Evolutionary conservation across 2,329 filamentous ascomycete species (phyloP).

Genomic region (Epichloe aotearoae): DNA sequence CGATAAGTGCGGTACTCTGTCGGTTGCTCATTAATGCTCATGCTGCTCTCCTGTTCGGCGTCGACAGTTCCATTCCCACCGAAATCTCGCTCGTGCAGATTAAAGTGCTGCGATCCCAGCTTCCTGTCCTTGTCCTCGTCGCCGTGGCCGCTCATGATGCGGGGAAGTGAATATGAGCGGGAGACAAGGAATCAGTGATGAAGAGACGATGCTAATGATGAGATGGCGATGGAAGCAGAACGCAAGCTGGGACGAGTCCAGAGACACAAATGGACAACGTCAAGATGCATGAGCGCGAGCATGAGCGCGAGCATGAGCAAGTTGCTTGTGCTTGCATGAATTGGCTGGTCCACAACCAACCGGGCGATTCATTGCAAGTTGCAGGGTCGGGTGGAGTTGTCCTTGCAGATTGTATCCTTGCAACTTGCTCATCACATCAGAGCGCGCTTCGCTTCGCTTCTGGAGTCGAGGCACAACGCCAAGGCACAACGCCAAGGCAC

Average conservation of each 20-base stretch:
- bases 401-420: neutral
- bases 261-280: too few species aligned
- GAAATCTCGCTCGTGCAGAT: slow-evolving; percentile 12
- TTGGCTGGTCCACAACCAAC: neutral
- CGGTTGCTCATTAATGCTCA: slow-evolving; percentile 13
- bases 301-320: too few species aligned
- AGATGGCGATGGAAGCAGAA: neutral
- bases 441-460: neutral
- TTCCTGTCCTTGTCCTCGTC: slow-evolving; percentile 13
- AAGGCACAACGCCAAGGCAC: neutral
- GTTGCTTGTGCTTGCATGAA: too few species aligned
- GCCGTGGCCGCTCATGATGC: slow-evolving; percentile 1
- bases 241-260: too few species aligned
- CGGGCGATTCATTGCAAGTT: neutral
- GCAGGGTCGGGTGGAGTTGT: neutral
- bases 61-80: slow-evolving; percentile 10
- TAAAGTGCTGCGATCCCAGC: slow-evolving; percentile 16
- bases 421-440: neutral
- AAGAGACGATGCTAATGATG: neutral
- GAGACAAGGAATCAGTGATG: too few species aligned
- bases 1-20: slow-evolving; percentile 50
- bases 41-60: slow-evolving; percentile 8
- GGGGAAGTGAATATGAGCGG: neutral
- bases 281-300: too few species aligned
- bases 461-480: too few species aligned